Evolutionary conservation across 345 rosid species (phyloP).

Genomic region (Eucalyptus polybractea): DNA sequence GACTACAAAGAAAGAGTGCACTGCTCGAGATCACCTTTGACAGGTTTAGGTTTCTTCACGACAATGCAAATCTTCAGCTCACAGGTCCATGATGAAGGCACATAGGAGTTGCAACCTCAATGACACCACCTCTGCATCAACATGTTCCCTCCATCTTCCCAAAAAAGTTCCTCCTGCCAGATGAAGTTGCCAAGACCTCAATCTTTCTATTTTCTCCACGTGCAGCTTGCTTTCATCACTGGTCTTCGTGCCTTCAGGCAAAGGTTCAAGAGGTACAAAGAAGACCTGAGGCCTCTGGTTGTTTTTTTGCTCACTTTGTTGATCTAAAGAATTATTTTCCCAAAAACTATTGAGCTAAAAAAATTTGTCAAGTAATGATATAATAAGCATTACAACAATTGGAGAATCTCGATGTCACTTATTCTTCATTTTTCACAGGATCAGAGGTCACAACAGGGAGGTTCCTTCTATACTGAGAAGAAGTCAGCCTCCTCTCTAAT

Average conservation of each 20-base stretch:
- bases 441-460: slow-evolving; percentile 41
- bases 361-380: background rate
- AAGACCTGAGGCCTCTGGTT: background rate
- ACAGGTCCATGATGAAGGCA: background rate
- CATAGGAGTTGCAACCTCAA: background rate
- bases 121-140: background rate
- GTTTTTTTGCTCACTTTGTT: background rate
- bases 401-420: background rate
- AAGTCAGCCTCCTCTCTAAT: slow-evolving; percentile 74
- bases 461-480: slow-evolving; percentile 63
- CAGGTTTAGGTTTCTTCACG: background rate
- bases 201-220: background rate
- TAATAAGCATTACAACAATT: background rate
- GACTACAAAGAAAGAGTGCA: background rate
- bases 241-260: background rate
- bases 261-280: background rate
- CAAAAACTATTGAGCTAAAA: background rate
- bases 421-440: slow-evolving; percentile 22
- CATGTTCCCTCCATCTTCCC: background rate
- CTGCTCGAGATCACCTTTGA: background rate
- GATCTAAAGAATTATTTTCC: background rate
- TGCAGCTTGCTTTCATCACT: background rate
- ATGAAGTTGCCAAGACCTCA: background rate
- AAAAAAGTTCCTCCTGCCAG: background rate
- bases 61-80: background rate